Evolutionary conservation across 2,329 filamentous ascomycete genomes (phyloP).

Genomic region (Fusarium sp.): DNA sequence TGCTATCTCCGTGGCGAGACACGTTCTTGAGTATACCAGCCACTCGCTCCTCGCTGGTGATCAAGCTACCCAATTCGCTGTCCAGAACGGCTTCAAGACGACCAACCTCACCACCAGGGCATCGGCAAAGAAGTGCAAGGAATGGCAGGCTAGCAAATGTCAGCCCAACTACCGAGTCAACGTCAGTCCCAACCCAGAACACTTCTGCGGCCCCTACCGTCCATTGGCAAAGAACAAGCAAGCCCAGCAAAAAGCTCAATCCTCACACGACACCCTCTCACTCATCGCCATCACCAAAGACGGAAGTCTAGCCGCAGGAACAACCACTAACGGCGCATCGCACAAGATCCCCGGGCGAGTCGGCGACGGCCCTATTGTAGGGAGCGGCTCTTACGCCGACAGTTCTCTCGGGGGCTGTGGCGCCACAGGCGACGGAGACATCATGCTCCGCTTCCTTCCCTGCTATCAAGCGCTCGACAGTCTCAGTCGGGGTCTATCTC

Average conservation of each 20-base stretch:
- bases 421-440: constrained; percentile 66
- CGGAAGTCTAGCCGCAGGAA: constrained; percentile 64
- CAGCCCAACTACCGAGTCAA: constrained; percentile 64
- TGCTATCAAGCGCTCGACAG: constrained; percentile 69
- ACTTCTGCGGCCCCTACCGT: constrained; percentile 60
- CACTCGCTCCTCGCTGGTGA: constrained; percentile 66
- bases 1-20: constrained; percentile 62
- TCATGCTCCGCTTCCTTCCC: constrained; percentile 68
- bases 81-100: constrained; percentile 61
- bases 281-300: constrained; percentile 58
- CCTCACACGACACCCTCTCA: constrained; percentile 65
- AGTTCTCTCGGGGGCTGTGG: constrained; percentile 65
- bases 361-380: constrained; percentile 65
- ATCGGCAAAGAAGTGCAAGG: constrained; percentile 54
- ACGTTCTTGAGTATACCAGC: constrained; percentile 62
- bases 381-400: constrained; percentile 67
- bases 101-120: constrained; percentile 57
- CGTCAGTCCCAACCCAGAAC: constrained; percentile 56
- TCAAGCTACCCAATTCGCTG: constrained; percentile 63
- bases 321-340: constrained; percentile 65
- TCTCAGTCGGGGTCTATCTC: constrained; percentile 60
- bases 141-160: constrained; percentile 58
- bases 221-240: constrained; percentile 40
- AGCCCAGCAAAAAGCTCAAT: constrained; percentile 22
- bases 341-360: constrained; percentile 67